A percentile compares a stretch with the other conserved stretches of the same genome.
Evolutionary conservation across 306 rosid genomes (phyloP).

Genomic region (Leucaena leucocephala): DNA sequence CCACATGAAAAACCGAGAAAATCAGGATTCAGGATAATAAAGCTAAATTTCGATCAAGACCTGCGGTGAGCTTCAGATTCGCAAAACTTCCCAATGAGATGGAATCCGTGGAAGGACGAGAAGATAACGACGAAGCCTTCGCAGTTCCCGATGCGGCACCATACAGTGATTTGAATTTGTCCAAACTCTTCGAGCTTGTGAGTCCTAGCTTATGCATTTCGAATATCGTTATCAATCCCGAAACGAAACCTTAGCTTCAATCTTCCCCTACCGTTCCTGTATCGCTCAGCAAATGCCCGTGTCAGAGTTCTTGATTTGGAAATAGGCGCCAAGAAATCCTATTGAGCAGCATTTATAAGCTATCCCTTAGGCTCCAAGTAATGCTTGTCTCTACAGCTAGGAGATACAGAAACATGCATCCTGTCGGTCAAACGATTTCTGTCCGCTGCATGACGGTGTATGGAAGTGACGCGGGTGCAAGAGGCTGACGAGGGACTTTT

Average conservation of each 20-base stretch:
- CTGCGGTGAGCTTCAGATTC: slow-evolving; percentile 87
- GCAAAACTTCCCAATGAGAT: slow-evolving; percentile 70
- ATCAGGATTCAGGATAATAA: slow-evolving; percentile 7
- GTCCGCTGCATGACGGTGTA: no score
- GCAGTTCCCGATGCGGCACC: slow-evolving; percentile 54
- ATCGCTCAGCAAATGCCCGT: slow-evolving; percentile 25
- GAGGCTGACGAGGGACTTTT: no score
- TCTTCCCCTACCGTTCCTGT: slow-evolving; percentile 6
- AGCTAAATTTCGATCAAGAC: slow-evolving; percentile 43
- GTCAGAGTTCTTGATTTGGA: slow-evolving; percentile 39
- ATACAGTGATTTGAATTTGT: slow-evolving; percentile 76
- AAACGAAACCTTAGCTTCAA: slow-evolving; percentile 41
- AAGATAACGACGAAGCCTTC: slow-evolving; percentile 58
- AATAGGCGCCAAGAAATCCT: slow-evolving; percentile 48
- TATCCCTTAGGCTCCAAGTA: neutral
- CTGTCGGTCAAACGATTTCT: neutral
- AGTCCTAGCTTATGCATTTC: slow-evolving; percentile 64
- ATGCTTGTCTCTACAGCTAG: neutral
- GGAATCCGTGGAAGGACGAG: slow-evolving; percentile 60
- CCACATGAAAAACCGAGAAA: slow-evolving; percentile 1
- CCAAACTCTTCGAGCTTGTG: slow-evolving; percentile 72
- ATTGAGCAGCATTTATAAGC: slow-evolving; percentile 29
- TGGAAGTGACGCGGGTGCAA: no score
- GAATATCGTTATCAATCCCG: slow-evolving; percentile 30
- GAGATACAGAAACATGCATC: neutral